Conservation (phyloP, 108 stramenopile species). For the Skeletonema costatum region DNA sequence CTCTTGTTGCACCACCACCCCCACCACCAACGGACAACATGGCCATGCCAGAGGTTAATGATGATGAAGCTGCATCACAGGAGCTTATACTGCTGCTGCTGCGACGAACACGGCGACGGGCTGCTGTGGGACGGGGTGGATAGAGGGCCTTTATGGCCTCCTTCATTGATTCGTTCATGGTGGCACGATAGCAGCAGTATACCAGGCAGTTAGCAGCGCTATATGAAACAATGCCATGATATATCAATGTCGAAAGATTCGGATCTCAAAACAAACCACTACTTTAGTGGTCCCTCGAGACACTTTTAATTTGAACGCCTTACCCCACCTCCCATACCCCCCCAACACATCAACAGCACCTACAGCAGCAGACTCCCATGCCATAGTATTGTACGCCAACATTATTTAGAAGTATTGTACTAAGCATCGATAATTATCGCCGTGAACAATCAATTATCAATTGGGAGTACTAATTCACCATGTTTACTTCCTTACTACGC, state of each 20-base stretch:
- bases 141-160: conserved; percentile 67
- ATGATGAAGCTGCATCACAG: conserved; percentile 1
- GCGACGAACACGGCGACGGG: conserved; percentile 41
- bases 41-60: conserved; percentile 1
- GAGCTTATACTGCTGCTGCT: neutral
- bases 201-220: too few relatives aligned
- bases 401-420: too few relatives aligned
- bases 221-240: too few relatives aligned
- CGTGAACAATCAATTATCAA: neutral
- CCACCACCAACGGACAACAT: neutral
- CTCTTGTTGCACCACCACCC: neutral
- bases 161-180: conserved; percentile 34
- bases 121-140: conserved; percentile 49
- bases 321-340: too few relatives aligned
- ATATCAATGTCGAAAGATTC: too few relatives aligned
- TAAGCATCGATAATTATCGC: neutral
- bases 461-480: neutral
- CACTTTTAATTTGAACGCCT: too few relatives aligned
- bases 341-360: too few relatives aligned
- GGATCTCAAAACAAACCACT: too few relatives aligned
- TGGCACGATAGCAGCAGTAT: neutral
- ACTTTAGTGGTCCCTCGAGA: too few relatives aligned
- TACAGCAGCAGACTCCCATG: too few relatives aligned
- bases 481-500: conserved; percentile 30
- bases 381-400: too few relatives aligned